Conservation (phyloP, 495 filamentous ascomycete species). For the Penicillium lagena region DNA sequence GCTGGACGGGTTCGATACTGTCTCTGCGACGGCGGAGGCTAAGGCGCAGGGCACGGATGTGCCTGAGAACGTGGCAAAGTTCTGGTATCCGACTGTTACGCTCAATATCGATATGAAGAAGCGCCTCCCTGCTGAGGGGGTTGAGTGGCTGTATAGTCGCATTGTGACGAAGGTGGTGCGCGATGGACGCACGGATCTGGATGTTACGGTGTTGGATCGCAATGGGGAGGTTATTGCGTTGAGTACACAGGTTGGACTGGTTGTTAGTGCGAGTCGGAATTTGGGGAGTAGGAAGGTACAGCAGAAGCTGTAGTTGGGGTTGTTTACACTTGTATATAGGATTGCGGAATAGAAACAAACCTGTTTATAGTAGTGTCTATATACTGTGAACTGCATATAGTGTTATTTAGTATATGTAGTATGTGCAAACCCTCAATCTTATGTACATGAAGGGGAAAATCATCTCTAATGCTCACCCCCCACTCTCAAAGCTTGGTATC, state of each 20-base stretch:
- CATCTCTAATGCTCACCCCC: background rate
- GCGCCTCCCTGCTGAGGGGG: constrained; percentile 48
- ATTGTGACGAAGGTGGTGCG: constrained; percentile 50
- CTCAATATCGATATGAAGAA: constrained; percentile 65
- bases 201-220: constrained; percentile 55
- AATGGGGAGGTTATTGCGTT: constrained; percentile 53
- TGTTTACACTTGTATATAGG: constrained; percentile 1
- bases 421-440: background rate
- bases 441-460: background rate
- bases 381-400: background rate
- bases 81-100: constrained; percentile 77
- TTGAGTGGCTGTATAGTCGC: constrained; percentile 60
- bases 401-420: constrained; percentile 4
- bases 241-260: constrained; percentile 55
- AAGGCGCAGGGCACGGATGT: constrained; percentile 8
- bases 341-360: background rate
- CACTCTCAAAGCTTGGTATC: constrained; percentile 11
- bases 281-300: constrained; percentile 26
- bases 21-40: constrained; percentile 18
- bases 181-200: constrained; percentile 60
- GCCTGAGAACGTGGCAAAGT: constrained; percentile 22
- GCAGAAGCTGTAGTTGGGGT: constrained; percentile 20
- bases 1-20: constrained; percentile 37
- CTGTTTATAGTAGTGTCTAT: background rate
- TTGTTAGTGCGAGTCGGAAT: constrained; percentile 51